Evolutionary conservation across 2,329 filamentous ascomycete genomes (phyloP), one percentile per base, ranked within the genome.

Genomic region (Curvularia eragrostidis): DNA sequence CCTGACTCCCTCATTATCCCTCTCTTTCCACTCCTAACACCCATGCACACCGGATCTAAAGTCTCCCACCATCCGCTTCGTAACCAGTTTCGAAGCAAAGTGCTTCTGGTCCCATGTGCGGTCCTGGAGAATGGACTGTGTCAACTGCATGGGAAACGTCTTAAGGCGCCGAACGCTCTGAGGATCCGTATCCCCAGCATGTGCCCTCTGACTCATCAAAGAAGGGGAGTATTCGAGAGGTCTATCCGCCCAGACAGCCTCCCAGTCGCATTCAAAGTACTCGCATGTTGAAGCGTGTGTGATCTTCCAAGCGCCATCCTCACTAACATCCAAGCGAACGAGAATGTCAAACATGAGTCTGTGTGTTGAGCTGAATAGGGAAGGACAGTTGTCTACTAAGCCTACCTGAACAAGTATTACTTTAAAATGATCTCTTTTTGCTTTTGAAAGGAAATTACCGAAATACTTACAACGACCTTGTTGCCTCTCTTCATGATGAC

Each of bases 321-420:
- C 3, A 5, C 19, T 23, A 10, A 59, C 30, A 4, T 26, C 24
- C 5, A 24, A 23, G 4, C 48, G 56, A n/a, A 55, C 48, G 23
- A 59, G 48, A 28, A 52, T 52, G 4, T 44, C 28, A 19, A 52
- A 59, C 21, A 48, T 36, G n/a, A 59, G 24, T 2, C 19, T 13
- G 4, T 15, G 23, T 21, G 9, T n/a, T n/a, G n/a, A n/a, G n/a
- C n/a, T n/a, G n/a, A n/a, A n/a, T n/a, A n/a, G n/a, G n/a, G n/a
- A n/a, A n/a, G n/a, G n/a, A n/a, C n/a, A n/a, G n/a, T n/a, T n/a
- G n/a, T n/a, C n/a, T n/a, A 18, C n/a, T 4, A 30, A 13, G n/a
- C 42, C 43, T 3, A 41, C 21, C 26, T 46, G 2, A 5, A n/a
- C 5, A 15, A 13, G 3, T 21, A 28, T 12, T 32, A 9, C n/a